Conservation (phyloP, 352 stramenopile species). For the Globisporangium irregulare region DNA sequence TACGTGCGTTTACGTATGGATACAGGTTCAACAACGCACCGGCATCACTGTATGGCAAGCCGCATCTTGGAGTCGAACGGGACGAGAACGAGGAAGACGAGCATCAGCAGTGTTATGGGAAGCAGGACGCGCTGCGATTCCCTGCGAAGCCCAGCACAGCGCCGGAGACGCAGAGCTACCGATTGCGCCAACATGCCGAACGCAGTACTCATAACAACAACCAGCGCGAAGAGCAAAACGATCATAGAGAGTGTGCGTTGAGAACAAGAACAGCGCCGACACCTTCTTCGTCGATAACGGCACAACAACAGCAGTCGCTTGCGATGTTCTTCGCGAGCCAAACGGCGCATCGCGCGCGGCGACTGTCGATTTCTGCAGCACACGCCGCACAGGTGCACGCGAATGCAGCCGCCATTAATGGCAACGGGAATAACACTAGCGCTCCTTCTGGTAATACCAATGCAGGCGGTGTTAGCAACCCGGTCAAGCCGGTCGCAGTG, state of each 20-base stretch:
- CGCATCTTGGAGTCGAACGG: neutral
- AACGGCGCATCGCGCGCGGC: slow-evolving; percentile 15
- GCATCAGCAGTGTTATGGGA: neutral
- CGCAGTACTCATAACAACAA: slow-evolving; percentile 6
- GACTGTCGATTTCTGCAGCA: slow-evolving; percentile 19
- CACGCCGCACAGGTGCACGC: slow-evolving; percentile 22
- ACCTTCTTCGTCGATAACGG: neutral
- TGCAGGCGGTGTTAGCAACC: neutral
- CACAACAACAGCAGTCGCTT: slow-evolving; percentile 13
- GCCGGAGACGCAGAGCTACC: neutral
- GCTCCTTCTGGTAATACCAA: slow-evolving; percentile 5
- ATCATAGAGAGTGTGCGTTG: neutral
- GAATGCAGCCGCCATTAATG: neutral
- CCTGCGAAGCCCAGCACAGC: slow-evolving; percentile 11
- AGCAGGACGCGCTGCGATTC: slow-evolving; percentile 9
- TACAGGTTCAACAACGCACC: slow-evolving; percentile 23
- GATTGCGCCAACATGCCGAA: slow-evolving; percentile 10
- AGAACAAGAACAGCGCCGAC: neutral
- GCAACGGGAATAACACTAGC: slow-evolving; percentile 5
- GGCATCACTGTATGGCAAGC: slow-evolving; percentile 13
- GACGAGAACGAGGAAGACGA: slow-evolving; percentile 5
- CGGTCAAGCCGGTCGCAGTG: neutral
- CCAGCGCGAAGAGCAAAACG: slow-evolving; percentile 8
- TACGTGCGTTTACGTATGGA: neutral
- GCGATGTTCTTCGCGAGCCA: slow-evolving; percentile 25